Percentiles rank a stretch among this genome's conserved stretches.
Evolutionary conservation across 139 green algal genomes (phyloP).

Genomic region (Coccomyxa sp.): DNA sequence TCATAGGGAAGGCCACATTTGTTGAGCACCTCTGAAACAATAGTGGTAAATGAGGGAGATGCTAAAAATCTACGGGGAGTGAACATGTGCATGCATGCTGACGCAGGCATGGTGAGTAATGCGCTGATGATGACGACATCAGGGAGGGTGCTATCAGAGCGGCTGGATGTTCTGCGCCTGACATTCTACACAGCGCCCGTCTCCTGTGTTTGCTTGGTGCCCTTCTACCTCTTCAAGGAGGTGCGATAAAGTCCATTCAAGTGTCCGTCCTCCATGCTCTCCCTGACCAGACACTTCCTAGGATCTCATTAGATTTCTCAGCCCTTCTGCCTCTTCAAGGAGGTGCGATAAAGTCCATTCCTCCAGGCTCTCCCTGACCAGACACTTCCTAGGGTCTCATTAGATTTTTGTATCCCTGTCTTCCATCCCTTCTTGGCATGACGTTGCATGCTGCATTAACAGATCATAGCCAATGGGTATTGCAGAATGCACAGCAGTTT

Average conservation of each 20-base stretch:
- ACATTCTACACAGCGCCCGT: constrained; percentile 75
- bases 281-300: not conserved
- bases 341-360: not conserved
- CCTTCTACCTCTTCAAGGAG: constrained; percentile 40
- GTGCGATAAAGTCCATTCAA: not conserved
- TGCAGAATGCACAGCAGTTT: no score
- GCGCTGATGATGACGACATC: constrained; percentile 53
- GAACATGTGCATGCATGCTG: no score
- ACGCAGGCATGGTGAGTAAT: constrained; percentile 27
- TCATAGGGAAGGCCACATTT: no score
- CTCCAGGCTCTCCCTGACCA: not conserved
- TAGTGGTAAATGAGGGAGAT: no score
- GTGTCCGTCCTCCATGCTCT: not conserved
- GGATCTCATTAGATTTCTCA: not conserved
- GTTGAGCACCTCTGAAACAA: no score
- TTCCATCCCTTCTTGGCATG: not conserved
- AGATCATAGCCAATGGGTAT: no score
- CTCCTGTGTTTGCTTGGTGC: constrained; percentile 35
- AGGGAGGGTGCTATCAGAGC: constrained; percentile 48
- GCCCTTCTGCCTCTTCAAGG: constrained; percentile 42
- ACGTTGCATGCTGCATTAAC: no score
- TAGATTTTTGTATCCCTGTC: not conserved
- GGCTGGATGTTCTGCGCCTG: constrained; percentile 61
- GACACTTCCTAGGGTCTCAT: not conserved
- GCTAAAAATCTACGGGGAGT: no score